Conservation (phyloP, 805 yeast genomes). For the Dipodascus geniculatus region DNA sequence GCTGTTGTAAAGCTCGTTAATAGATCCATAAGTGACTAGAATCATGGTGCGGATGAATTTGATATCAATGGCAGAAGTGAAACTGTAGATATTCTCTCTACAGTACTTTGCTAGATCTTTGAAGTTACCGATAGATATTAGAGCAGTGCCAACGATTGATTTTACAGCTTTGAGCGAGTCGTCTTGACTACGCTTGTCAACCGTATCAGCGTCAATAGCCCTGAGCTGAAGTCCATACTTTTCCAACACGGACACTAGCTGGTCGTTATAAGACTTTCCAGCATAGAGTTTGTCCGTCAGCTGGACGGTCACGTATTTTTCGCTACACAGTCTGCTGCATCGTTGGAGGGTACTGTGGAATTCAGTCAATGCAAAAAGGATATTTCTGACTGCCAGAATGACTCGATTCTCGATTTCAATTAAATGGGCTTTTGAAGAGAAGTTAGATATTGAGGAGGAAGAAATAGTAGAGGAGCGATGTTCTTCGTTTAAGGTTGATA, state of each 20-base stretch:
- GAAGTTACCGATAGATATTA: conserved; percentile 35
- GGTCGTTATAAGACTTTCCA: conserved; percentile 42
- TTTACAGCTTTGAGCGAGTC: background rate
- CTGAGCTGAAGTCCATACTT: conserved; percentile 4
- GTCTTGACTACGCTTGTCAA: background rate
- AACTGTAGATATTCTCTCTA: conserved; percentile 35
- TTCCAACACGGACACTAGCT: conserved; percentile 45
- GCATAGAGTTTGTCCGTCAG: conserved; percentile 41
- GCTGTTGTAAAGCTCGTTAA: conserved; percentile 58
- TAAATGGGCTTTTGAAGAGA: conserved; percentile 7
- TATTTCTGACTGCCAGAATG: conserved; percentile 43
- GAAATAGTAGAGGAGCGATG: conserved; percentile 6
- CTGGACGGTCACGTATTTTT: conserved; percentile 32
- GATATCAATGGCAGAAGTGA: conserved; percentile 48
- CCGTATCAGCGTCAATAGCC: conserved; percentile 1
- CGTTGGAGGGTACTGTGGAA: conserved; percentile 48
- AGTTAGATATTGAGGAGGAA: conserved; percentile 10
- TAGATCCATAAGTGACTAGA: conserved; percentile 47
- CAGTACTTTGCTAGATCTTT: conserved; percentile 38
- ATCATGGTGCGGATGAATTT: conserved; percentile 55
- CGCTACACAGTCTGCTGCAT: conserved; percentile 46
- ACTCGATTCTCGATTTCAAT: conserved; percentile 7
- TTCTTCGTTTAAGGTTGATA: conserved; percentile 52
- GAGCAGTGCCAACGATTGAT: conserved; percentile 28
- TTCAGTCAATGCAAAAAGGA: conserved; percentile 52